These are phyloP conservation scores for Orobanche coerulescens DNA, from an alignment of 257 asterid genomes.

Conservation along the genomic window DNA sequence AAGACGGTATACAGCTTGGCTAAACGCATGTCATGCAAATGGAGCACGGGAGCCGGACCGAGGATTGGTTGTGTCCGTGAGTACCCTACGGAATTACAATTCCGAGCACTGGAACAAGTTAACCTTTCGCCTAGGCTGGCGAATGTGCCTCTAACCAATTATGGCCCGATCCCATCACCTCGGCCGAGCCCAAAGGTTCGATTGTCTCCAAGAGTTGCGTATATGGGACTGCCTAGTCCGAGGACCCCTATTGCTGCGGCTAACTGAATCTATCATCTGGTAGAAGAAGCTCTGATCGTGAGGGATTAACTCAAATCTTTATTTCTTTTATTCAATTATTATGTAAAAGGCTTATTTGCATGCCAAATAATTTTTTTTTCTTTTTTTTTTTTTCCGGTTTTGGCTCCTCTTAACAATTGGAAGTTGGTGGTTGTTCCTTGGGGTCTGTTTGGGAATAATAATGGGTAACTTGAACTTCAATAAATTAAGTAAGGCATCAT, in stretches of 20 bases:
- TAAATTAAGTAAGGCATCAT: no score
- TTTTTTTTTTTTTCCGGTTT: conserved; percentile 29
- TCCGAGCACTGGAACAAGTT: conserved; percentile 84
- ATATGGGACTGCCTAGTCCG: conserved; percentile 90
- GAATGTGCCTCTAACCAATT: conserved; percentile 32
- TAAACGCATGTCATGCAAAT: conserved; percentile 64
- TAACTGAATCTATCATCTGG: conserved; percentile 26
- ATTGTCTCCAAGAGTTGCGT: conserved; percentile 74
- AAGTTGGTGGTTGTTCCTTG: no score
- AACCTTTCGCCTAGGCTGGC: conserved; percentile 78
- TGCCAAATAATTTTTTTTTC: conserved; percentile 37
- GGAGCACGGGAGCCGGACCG: conserved; percentile 89
- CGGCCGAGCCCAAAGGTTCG: conserved; percentile 82
- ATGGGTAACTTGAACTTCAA: no score
- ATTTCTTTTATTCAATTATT: conserved; percentile 40
- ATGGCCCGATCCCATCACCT: conserved; percentile 93
- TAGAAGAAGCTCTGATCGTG: conserved; percentile 9
- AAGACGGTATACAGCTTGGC: conserved; percentile 38
- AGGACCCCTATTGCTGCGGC: conserved; percentile 54
- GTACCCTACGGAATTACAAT: conserved; percentile 70
- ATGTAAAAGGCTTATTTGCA: conserved; percentile 28
- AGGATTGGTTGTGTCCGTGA: conserved; percentile 90
- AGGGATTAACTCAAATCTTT: conserved; percentile 30
- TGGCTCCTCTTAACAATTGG: conserved; percentile 21
- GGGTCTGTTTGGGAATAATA: no score